Percentiles rank a stretch among this genome's conserved stretches.
Evolutionary conservation across 202 grass and related monocot genomes (phyloP).

Genomic region (Schoenoplectus tabernaemontani): DNA sequence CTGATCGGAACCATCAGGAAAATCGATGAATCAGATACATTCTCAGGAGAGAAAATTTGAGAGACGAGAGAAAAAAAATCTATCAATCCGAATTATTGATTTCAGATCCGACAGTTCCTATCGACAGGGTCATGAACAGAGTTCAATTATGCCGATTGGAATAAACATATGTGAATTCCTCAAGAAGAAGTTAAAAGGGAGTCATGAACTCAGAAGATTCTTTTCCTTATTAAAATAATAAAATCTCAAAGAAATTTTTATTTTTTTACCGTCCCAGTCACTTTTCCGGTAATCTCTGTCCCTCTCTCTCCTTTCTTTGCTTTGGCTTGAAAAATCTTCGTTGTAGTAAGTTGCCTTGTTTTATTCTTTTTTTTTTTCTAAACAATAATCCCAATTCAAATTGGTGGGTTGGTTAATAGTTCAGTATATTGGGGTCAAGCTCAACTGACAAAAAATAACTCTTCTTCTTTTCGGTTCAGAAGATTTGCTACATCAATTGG

Average conservation of each 20-base stretch:
- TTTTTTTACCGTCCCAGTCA: not conserved
- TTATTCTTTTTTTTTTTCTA: not conserved
- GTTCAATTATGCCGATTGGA: no score
- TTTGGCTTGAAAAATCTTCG: not conserved
- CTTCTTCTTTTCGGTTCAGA: not conserved
- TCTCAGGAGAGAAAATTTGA: no score
- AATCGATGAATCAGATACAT: no score
- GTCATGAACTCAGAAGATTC: not conserved
- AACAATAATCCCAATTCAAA: not conserved
- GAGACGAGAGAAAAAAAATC: no score
- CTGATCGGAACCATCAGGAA: no score
- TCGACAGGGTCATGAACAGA: no score
- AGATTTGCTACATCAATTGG: not conserved
- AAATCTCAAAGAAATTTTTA: not conserved
- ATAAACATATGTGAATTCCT: no score
- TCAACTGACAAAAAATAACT: not conserved
- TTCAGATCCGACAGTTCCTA: no score
- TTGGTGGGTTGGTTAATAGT: not conserved
- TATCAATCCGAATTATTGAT: no score
- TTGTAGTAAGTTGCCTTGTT: not conserved
- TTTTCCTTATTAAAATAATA: not conserved
- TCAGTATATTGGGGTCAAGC: not conserved
- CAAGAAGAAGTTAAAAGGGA: not conserved
- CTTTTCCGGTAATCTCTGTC: not conserved
- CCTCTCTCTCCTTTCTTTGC: not conserved